phyloP scores from a whole-genome alignment of 345 rosid genomes.

The Ceriops tagal region DNA sequence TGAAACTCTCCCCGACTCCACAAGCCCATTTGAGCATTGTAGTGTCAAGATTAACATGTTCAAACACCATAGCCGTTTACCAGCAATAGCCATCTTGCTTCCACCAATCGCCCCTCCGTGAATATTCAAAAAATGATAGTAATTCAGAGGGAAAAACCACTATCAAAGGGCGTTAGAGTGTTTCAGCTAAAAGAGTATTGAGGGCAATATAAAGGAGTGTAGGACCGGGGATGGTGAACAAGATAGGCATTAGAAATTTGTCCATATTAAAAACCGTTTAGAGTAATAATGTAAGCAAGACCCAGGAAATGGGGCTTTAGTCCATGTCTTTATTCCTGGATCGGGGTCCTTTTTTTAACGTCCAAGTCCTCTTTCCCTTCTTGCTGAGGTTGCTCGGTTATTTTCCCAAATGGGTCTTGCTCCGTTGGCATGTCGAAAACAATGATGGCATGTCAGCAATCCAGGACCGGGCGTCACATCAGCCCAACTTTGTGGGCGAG shows the following conservation, averaged over 20 bases:
- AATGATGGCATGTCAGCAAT: background rate
- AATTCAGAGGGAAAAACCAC: background rate
- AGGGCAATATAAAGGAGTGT: background rate
- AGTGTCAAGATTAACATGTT: constrained; percentile 18
- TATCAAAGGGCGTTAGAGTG: too few species aligned
- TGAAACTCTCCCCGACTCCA: constrained; percentile 24
- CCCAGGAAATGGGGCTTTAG: constrained; percentile 15
- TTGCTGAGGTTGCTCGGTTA: background rate
- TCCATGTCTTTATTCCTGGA: constrained; percentile 15
- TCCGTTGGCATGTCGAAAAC: background rate
- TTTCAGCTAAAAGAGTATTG: background rate
- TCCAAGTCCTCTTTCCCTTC: background rate
- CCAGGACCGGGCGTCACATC: background rate
- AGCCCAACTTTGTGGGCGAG: background rate
- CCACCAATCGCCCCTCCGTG: background rate
- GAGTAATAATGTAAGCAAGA: constrained; percentile 3
- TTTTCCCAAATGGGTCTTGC: background rate
- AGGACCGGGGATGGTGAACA: background rate
- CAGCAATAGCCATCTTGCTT: constrained; percentile 2
- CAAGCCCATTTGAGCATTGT: constrained; percentile 24
- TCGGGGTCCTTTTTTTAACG: constrained; percentile 14
- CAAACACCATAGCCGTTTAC: constrained; percentile 12
- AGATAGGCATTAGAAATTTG: background rate
- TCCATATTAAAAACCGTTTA: constrained; percentile 14
- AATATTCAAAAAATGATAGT: background rate